Conservation (phyloP, 2,329 filamentous ascomycete species). For the Scorias spongiosa region DNA sequence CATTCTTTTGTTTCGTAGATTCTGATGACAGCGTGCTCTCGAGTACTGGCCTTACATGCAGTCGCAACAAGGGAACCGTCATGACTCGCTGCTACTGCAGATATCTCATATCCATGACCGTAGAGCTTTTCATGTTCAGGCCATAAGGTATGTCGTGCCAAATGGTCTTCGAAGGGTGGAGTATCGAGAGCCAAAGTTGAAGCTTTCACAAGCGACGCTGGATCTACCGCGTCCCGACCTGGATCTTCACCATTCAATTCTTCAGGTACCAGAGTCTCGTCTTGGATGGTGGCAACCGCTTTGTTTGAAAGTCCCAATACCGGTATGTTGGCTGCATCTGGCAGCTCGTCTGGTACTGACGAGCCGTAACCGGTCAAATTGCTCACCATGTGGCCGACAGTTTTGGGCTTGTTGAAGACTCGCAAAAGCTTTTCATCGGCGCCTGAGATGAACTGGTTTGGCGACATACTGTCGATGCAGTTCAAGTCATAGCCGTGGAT, state of each 20-base stretch:
- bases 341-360: conserved; percentile 31
- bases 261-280: conserved; percentile 14
- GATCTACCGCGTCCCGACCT: conserved; percentile 40
- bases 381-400: conserved; percentile 51
- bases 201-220: conserved; percentile 40
- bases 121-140: conserved; percentile 94
- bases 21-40: conserved; percentile 88
- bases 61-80: conserved; percentile 69
- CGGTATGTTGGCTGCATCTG: conserved; percentile 86
- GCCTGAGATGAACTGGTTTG: conserved; percentile 73
- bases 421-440: conserved; percentile 97
- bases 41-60: conserved; percentile 79
- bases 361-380: conserved; percentile 9
- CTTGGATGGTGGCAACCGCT: conserved; percentile 46
- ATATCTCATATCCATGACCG: conserved; percentile 94
- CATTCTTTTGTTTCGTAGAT: conserved; percentile 76
- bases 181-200: conserved; percentile 50
- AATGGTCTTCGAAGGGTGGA: conserved; percentile 77
- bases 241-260: conserved; percentile 28
- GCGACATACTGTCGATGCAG: conserved; percentile 65
- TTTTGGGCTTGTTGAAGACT: conserved; percentile 80
- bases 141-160: conserved; percentile 84
- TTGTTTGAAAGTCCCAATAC: conserved; percentile 94
- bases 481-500: conserved; percentile 98
- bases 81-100: conserved; percentile 63